Evolutionary conservation across 192 early-diverging fungal genomes (phyloP).

Genomic region (Phlyctochytrium planicorne): DNA sequence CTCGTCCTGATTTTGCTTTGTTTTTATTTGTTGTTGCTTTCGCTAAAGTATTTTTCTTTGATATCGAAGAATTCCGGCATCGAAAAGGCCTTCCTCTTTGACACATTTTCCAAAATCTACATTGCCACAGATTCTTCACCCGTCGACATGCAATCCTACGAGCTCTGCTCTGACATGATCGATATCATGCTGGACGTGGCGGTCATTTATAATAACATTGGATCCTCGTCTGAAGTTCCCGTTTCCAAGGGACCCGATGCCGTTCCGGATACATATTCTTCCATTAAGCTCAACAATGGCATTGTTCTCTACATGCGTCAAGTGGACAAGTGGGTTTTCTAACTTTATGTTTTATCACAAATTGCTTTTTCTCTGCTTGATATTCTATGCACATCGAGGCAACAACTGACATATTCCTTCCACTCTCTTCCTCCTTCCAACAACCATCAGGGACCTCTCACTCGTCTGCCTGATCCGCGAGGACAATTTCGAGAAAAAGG

Average conservation of each 20-base stretch:
- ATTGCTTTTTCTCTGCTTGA: constrained; percentile 17
- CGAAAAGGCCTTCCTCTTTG: constrained; percentile 96
- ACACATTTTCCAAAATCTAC: constrained; percentile 85
- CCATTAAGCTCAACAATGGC: constrained; percentile 76
- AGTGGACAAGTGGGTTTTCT: constrained; percentile 65
- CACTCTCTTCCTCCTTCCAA: constrained; percentile 13
- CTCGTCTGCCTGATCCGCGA: constrained; percentile 76
- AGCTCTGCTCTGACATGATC: constrained; percentile 94
- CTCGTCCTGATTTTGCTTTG: background rate
- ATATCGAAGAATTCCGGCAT: constrained; percentile 81
- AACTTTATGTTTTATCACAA: no score
- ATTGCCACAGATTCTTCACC: constrained; percentile 94
- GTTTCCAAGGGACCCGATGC: constrained; percentile 24
- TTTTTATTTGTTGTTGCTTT: background rate
- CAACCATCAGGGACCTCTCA: constrained; percentile 69
- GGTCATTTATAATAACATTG: constrained; percentile 60
- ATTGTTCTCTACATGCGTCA: constrained; percentile 76
- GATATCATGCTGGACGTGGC: constrained; percentile 86
- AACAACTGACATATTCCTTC: background rate
- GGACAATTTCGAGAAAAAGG: constrained; percentile 82
- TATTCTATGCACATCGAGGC: background rate
- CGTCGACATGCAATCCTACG: constrained; percentile 73
- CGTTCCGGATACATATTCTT: constrained; percentile 53
- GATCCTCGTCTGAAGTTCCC: constrained; percentile 2
- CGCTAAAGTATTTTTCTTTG: background rate